phyloP scores from a whole-genome alignment of 345 rosid genomes.

The Corchorus olitorius region DNA sequence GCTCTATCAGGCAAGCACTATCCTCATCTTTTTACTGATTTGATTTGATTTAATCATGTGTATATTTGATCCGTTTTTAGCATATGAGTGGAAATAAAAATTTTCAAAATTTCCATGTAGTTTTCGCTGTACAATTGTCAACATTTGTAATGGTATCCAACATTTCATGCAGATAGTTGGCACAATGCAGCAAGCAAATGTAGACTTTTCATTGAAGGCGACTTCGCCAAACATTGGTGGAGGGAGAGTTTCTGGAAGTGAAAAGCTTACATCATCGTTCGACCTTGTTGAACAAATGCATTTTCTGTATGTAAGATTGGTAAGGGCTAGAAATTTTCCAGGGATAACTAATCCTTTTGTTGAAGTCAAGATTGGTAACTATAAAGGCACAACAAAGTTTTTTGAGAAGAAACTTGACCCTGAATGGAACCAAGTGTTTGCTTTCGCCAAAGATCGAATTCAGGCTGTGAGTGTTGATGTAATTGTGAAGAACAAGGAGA shows the following conservation, averaged over 20 bases:
- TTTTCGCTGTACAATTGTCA: background rate
- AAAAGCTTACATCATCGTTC: conserved; percentile 43
- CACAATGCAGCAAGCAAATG: background rate
- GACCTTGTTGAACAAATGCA: conserved; percentile 53
- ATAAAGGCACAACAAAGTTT: conserved; percentile 35
- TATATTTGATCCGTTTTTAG: background rate
- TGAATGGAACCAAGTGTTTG: conserved; percentile 46
- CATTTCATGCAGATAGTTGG: background rate
- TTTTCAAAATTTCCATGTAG: background rate
- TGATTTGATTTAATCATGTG: too few relatives aligned
- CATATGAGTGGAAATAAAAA: background rate
- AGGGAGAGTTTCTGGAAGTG: conserved; percentile 34
- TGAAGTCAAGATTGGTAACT: conserved; percentile 37
- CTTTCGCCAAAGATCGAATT: conserved; percentile 42
- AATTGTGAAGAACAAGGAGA: conserved; percentile 31
- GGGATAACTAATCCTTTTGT: conserved; percentile 26
- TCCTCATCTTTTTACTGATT: too few relatives aligned
- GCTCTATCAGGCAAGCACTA: background rate
- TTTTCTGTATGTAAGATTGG: conserved; percentile 42
- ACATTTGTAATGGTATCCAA: background rate
- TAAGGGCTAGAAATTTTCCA: conserved; percentile 39
- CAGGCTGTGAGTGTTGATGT: conserved; percentile 44
- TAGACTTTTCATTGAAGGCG: conserved; percentile 47
- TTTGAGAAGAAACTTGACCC: conserved; percentile 28
- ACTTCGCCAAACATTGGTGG: conserved; percentile 47